These are phyloP conservation scores for Penicillium longicatenatum DNA, from an alignment of 495 filamentous ascomycete species.

Conservation along the genomic window DNA sequence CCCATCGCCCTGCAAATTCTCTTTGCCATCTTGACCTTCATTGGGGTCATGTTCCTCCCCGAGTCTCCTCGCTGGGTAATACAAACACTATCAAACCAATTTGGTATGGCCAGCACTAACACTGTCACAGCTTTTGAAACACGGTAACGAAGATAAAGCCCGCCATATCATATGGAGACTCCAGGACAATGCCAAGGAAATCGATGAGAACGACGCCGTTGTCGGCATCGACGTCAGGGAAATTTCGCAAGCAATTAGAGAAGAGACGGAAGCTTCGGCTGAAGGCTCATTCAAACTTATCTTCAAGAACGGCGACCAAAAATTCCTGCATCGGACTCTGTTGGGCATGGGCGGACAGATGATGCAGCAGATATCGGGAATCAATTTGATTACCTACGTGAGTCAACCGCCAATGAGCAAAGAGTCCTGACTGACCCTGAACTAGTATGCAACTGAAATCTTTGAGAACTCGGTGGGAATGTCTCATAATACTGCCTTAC, in stretches of 20 bases:
- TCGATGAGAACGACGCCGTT: conserved; percentile 28
- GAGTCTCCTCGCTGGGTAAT: conserved; percentile 54
- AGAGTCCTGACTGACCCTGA: not conserved
- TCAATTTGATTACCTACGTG: conserved; percentile 48
- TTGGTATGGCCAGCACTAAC: no score
- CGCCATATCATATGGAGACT: conserved; percentile 36
- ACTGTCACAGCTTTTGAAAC: conserved; percentile 30
- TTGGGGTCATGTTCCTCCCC: conserved; percentile 51
- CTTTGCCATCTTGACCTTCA: conserved; percentile 54
- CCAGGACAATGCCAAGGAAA: conserved; percentile 32
- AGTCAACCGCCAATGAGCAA: conserved; percentile 7
- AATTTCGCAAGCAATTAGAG: conserved; percentile 32
- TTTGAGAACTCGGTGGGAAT: conserved; percentile 39
- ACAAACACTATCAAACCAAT: not conserved
- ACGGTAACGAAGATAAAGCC: conserved; percentile 33
- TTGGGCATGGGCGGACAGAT: conserved; percentile 44
- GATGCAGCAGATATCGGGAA: conserved; percentile 49
- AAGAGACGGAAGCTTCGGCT: conserved; percentile 31
- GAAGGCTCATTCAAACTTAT: conserved; percentile 31
- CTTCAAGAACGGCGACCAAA: conserved; percentile 41
- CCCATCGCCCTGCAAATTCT: conserved; percentile 58
- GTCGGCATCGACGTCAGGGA: conserved; percentile 31
- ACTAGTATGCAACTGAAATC: conserved; percentile 39
- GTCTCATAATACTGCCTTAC: conserved; percentile 41
- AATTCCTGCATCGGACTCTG: conserved; percentile 34